Percentiles rank a stretch among this genome's conserved stretches.
phyloP scores from a whole-genome alignment of 345 rosid genomes.

The Eucalyptus viminalis region DNA sequence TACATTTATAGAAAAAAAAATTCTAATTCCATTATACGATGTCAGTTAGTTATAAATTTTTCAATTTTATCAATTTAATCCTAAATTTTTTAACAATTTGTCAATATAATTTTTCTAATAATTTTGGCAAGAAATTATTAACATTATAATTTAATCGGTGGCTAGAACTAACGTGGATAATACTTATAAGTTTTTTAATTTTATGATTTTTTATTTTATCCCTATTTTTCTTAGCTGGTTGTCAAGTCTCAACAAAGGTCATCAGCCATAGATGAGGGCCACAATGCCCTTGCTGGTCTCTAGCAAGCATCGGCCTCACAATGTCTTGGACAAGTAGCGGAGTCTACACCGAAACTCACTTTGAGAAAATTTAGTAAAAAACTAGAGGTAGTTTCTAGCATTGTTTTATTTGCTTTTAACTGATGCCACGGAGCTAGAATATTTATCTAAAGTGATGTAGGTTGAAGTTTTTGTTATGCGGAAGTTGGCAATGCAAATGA shows the following conservation, averaged over 20 bases:
- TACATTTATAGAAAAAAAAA: too few species aligned
- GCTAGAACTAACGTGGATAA: accelerated
- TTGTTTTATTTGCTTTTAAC: not conserved
- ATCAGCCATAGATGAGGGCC: not conserved
- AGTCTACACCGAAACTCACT: not conserved
- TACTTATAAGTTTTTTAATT: too few species aligned
- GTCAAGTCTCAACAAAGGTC: not conserved
- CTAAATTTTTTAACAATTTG: accelerated
- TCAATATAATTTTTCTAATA: accelerated
- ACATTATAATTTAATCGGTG: too few species aligned
- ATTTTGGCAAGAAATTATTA: too few species aligned
- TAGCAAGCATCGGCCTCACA: not conserved
- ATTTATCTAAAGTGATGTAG: not conserved
- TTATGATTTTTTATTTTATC: not conserved
- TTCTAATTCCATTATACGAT: accelerated
- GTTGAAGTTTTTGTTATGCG: not conserved
- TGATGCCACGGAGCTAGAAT: not conserved
- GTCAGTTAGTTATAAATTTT: too few species aligned
- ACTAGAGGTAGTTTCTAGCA: not conserved
- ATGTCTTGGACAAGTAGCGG: accelerated
- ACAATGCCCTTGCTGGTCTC: not conserved
- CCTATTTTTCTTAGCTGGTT: not conserved
- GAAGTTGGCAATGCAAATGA: not conserved
- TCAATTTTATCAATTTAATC: accelerated
- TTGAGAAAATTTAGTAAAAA: not conserved